Evolutionary conservation across 2,329 filamentous ascomycete genomes (phyloP), one percentile per base, ranked within the genome.

Genomic region (Penicillium sp.): DNA sequence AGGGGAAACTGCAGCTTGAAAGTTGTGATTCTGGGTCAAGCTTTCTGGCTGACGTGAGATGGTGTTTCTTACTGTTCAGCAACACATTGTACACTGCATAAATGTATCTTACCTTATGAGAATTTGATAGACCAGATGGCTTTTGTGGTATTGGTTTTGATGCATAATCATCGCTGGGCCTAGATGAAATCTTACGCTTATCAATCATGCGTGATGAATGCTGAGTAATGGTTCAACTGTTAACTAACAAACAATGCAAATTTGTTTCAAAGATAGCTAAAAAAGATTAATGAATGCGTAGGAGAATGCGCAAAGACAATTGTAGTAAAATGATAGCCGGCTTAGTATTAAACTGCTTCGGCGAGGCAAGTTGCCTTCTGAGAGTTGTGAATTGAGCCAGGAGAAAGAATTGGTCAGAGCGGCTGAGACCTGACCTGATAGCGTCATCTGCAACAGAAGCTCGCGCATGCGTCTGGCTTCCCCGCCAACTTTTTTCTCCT

Each of bases 401-500:
- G 5, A 41, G 35, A 23, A 48, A 13, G 19, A 48, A 26, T 29
- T 23, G 46, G 9, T 8, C 23, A 9, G 30, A 30, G 55, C 15
- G 41, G 31, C 35, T 50, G 46, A 26, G 7, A 21, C 26, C 26
- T 6, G 26, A n/a, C 21, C 26, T 13, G 45, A 57, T 57, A 57
- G 45, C 46, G 55, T 57, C 55, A 50, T 57, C 26, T n/a, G 23
- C 11, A 17, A 35, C 55, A 29, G 21, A 49, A 57, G 55, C 56
- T 58, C 56, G 38, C 49, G 23, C 13, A 15, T 21, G 21, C 35
- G 23, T 47, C 50, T 15, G 48, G 47, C 41, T 59, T 59, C 57
- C 57, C 49, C 57, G 56, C 56, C 56, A 50, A 19, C 56, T 58
- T 58, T 52, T 58, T 56, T 35, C 35, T 38, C 41, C 23, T 51